Evolutionary conservation across 176 grass and related monocot species (phyloP), one percentile per base, ranked within the genome.

Genomic region (Tillandsia leiboldiana): DNA sequence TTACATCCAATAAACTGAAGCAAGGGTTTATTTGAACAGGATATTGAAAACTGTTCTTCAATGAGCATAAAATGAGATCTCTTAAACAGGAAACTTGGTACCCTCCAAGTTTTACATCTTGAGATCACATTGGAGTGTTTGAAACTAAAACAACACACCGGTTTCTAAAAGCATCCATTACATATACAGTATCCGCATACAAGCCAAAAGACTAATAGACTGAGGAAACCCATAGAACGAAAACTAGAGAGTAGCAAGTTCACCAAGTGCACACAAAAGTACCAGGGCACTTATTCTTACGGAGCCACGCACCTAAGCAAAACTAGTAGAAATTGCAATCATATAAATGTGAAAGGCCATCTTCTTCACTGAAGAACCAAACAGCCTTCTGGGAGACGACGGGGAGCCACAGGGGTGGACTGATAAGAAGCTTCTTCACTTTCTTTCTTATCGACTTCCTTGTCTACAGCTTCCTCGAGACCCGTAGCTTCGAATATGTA

Each of bases 401-500:
- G 64, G 13, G 80, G 58, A 22, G 63, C 42, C 28, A 72, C 63
- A 2, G 64, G 51, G 5, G 71, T 75, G 2, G 81, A 8, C 3
- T 22, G 15, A 12, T 75, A 85, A 17, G 79, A 26, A 11, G 82
- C 57, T 3, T 61, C 84, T 48, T 73, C 52, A 23, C 64, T 68
- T 24, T 89, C 66, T 0, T 80, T 73, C 2, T 50, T 1, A 5
- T 51, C 63, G 22, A 51, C 63, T 66, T 68, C 63, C 50, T 81
- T 80, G 10, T 79, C 66, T 2, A 84, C 69, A 0, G 70, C 69
- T 77, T 85, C 78, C 49, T 83, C 66, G 11, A 99, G 66, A 72
- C 90, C 80, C 51, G 75, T 67, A 11, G 90, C 95, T 51, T 77
- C 83, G 72, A 99, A 94, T 63, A 99, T 86, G 76, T 84, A 88